Percentiles rank a stretch among this genome's conserved stretches.
Conservation (phyloP, 441 rosid genomes). For the Dalechampia spathulata region DNA sequence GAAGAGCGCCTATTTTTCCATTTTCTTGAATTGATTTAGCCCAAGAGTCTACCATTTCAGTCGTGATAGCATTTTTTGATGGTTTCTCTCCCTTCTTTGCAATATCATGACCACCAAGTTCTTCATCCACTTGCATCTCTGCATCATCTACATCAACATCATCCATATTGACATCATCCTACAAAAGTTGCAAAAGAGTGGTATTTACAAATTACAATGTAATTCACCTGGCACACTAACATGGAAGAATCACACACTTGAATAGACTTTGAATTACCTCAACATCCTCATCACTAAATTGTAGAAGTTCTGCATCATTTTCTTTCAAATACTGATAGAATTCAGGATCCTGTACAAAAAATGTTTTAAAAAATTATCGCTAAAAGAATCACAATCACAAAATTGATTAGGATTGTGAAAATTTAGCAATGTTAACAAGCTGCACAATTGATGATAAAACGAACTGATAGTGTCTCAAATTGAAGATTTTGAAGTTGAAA, state of each 20-base stretch:
- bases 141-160: constrained; percentile 41
- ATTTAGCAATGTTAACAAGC: too few relatives aligned
- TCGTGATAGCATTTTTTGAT: constrained; percentile 47
- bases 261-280: constrained; percentile 35
- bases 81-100: constrained; percentile 29
- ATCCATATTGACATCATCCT: constrained; percentile 73
- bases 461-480: too few relatives aligned
- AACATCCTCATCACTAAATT: constrained; percentile 61
- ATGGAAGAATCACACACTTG: constrained; percentile 2
- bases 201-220: background rate
- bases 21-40: constrained; percentile 46
- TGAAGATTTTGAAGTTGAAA: too few relatives aligned
- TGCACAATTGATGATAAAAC: too few relatives aligned
- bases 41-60: constrained; percentile 81
- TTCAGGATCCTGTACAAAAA: constrained; percentile 66
- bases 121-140: constrained; percentile 30
- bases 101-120: constrained; percentile 23
- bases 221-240: background rate
- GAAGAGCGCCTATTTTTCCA: constrained; percentile 56
- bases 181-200: constrained; percentile 16
- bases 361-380: too few relatives aligned
- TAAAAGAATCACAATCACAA: too few relatives aligned
- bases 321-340: constrained; percentile 72
- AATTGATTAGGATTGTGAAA: too few relatives aligned
- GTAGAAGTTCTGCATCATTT: constrained; percentile 64